Evolutionary conservation across 805 yeast genomes (phyloP), one percentile per base, ranked within the genome.

Genomic region (Sugiyamaella boreocaroliniensis): DNA sequence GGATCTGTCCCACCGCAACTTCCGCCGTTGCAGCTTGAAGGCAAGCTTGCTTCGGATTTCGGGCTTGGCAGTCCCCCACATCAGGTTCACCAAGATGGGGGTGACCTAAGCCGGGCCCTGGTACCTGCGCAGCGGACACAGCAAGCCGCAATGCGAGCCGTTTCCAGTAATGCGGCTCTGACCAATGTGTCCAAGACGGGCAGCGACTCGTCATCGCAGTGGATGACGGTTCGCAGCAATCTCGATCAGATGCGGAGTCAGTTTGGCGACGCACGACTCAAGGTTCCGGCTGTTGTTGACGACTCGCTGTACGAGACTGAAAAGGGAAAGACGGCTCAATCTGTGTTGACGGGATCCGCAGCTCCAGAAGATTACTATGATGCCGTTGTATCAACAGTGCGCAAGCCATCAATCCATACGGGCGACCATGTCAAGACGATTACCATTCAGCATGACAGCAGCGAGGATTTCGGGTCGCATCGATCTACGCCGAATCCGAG

Each of bases 371-470:
- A 57, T 37, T 60, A 60, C 43, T 48, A 47, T 34, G 51, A 50
- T 15, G 54, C 55, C 6, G 53, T 55, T 18, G 52, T 51, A 7
- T 43, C 46, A 10, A 52, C 53, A 14, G 55, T 58, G 20, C 51
- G 61, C 20, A 52, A 56, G 16, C 64, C 64, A 8, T 51, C 57
- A 22, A 47, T 58, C 12, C 46, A 40, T 19, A 58, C 62, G 9
- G 63, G 64, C 5, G 58, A 53, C 2, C 64, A 61, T 49, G 63
- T 60, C 14, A 49, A 53, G 18, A 43, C 53, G 20, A 37, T 54
- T 15, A 40, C 54, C 29, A 58, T 59, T 14, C 40, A 56, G 45
- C 22, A 26, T 18, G 46, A 43, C 14, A 18, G 29, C 15, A 43
- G 32, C 9, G 46, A 43, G 20, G 44, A 40, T 11, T 42, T 11